A percentile compares a stretch with the other conserved stretches of the same genome.
Conservation (phyloP, 2,329 filamentous ascomycete species). For the Sporothrix phasma region DNA sequence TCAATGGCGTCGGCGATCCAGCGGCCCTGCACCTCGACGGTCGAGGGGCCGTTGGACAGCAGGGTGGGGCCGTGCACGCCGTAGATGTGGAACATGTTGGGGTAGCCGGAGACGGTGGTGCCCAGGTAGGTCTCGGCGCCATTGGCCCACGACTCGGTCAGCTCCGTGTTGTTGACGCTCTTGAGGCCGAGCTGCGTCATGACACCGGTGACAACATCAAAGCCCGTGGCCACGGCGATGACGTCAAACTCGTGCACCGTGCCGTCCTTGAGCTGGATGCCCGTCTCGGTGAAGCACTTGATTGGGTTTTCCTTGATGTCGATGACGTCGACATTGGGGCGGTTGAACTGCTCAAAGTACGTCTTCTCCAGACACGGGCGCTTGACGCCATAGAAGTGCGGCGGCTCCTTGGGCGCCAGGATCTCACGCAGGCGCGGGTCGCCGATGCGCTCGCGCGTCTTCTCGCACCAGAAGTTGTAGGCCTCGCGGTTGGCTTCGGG, state of each 20-base stretch:
- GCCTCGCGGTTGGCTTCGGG: constrained; percentile 40
- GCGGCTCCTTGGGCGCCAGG: constrained; percentile 42
- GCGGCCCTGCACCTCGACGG: constrained; percentile 44
- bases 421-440: constrained; percentile 40
- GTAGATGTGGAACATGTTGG: constrained; percentile 45
- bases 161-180: constrained; percentile 29
- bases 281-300: constrained; percentile 32
- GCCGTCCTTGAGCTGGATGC: constrained; percentile 32
- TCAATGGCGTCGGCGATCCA: constrained; percentile 44
- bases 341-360: constrained; percentile 42
- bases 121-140: constrained; percentile 37
- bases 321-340: constrained; percentile 33
- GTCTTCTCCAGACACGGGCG: constrained; percentile 34
- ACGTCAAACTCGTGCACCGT: constrained; percentile 35
- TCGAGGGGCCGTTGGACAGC: constrained; percentile 45
- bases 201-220: constrained; percentile 28
- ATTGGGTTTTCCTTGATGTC: constrained; percentile 34
- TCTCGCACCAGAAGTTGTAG: constrained; percentile 47
- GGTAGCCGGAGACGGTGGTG: constrained; percentile 33
- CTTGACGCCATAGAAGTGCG: constrained; percentile 46
- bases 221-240: constrained; percentile 37
- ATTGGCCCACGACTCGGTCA: constrained; percentile 34
- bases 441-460: constrained; percentile 39
- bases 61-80: constrained; percentile 48
- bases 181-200: constrained; percentile 37